Evolutionary conservation across 2,329 filamentous ascomycete species (phyloP), one percentile per base, ranked within the genome.

Genomic region (Aspergillus hiratsukae): DNA sequence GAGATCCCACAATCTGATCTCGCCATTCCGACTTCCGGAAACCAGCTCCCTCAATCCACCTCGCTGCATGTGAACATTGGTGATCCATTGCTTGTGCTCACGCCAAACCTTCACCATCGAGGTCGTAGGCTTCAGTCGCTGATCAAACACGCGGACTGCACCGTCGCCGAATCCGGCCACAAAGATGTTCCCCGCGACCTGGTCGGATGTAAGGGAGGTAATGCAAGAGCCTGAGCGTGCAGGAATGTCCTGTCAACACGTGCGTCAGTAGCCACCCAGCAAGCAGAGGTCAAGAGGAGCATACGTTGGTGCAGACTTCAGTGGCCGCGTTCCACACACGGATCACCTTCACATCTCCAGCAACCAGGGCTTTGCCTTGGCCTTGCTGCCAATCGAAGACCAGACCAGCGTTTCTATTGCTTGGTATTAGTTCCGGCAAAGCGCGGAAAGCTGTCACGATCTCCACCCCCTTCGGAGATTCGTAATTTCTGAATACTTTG

Each of bases 361-460:
- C 94, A 31, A 97, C 94, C n/a, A 99, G 82, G 7, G 96, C 87
- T 58, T 91, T 90, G 7, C 94, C 94, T 64, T 91, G 90, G n/a
- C 95, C 92, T 76, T 99, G 94, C 72, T 97, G 93, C 94, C 94
- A 99, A 72, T 99, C 93, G 70, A 97, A 95, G 27, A 97, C 93
- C 75, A 99, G 88, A 23, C 94, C 94, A 1, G 92, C 92, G 72
- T 96, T 96, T 68, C 92, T 88, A 67, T 93, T 96, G 72, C 90
- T 96, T 3, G 92, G 91, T 5, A 97, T 89, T 70, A 97, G 88
- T 74, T 99, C 91, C 11, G 91, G 96, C 57, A 99, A 77, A 4
- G 94, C 94, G 49, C 94, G 86, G 85, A 95, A 97, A 19, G 91
- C 85, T 0, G 93, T 91, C 3, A 95, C 91, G 29, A 99, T 83